phyloP scores from a whole-genome alignment of 129 eudicot genomes.

The Silybum marianum region DNA sequence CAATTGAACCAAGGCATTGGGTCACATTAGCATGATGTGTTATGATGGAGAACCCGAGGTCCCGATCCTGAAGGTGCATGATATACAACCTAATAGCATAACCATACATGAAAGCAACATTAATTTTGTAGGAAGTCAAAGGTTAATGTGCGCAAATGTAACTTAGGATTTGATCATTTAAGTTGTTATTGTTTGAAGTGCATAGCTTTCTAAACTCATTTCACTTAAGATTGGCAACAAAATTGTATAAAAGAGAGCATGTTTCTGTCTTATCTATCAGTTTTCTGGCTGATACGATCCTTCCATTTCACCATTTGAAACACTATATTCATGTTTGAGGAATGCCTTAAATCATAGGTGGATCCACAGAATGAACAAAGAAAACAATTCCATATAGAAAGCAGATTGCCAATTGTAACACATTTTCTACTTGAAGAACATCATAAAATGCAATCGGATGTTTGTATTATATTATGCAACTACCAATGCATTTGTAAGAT shows the following conservation, averaged over 20 bases:
- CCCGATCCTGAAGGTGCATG: slow-evolving; percentile 61
- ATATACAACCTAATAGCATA: slow-evolving; percentile 68
- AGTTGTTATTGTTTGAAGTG: background rate
- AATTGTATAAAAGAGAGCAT: background rate
- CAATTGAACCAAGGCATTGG: slow-evolving; percentile 87
- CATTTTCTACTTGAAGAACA: background rate
- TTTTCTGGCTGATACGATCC: background rate
- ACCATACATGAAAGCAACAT: background rate
- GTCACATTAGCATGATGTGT: slow-evolving; percentile 97
- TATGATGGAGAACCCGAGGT: slow-evolving; percentile 65
- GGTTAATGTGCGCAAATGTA: background rate
- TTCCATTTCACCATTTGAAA: background rate
- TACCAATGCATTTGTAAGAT: background rate
- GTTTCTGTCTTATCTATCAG: background rate
- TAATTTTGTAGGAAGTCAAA: background rate
- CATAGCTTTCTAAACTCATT: background rate
- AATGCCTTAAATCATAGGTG: no score
- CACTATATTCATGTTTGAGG: no score
- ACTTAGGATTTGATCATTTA: background rate
- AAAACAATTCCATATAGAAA: background rate
- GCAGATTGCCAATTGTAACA: background rate
- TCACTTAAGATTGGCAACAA: background rate
- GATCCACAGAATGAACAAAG: no score
- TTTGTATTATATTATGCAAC: background rate
- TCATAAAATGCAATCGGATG: background rate